A percentile compares a stretch with the other conserved stretches of the same genome.
Conservation (phyloP, 371 early-diverging fungal species). For the Lichtheimia hyalospora region DNA sequence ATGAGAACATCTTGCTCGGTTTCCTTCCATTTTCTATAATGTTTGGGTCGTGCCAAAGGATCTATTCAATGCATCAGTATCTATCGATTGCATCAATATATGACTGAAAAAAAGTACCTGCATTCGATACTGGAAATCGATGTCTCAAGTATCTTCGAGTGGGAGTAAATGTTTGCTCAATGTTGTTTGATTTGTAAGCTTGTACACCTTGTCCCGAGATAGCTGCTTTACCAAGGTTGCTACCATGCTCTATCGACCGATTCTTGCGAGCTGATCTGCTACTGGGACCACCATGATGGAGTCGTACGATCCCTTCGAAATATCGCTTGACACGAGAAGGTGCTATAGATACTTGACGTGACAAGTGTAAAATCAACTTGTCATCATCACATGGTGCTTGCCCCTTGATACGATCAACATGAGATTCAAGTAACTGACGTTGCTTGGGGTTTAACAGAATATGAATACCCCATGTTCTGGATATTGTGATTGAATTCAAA, state of each 20-base stretch:
- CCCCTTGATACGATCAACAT: slow-evolving; percentile 6
- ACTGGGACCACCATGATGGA: background rate
- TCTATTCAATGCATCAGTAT: too few relatives aligned
- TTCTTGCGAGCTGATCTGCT: background rate
- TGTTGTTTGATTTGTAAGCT: background rate
- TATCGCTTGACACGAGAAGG: slow-evolving; percentile 18
- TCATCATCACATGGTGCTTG: slow-evolving; percentile 13
- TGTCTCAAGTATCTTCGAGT: slow-evolving; percentile 10
- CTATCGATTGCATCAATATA: background rate
- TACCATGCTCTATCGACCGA: background rate
- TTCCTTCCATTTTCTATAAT: slow-evolving; percentile 4
- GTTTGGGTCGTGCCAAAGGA: too few relatives aligned
- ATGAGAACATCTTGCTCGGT: slow-evolving; percentile 9
- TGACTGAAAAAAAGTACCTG: background rate
- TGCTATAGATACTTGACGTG: slow-evolving; percentile 10
- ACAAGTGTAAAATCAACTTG: slow-evolving; percentile 8
- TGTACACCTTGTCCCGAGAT: background rate
- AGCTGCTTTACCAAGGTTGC: background rate
- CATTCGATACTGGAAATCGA: background rate
- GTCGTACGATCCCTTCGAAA: slow-evolving; percentile 8
- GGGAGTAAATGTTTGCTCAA: slow-evolving; percentile 13
- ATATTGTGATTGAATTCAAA: slow-evolving; percentile 7
- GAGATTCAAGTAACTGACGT: slow-evolving; percentile 7
- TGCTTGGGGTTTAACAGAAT: slow-evolving; percentile 10
- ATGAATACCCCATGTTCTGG: slow-evolving; percentile 16